Evolutionary conservation across 1,284 basidiomycete genomes (phyloP).

Genomic region (Mrakiaceae sp.): DNA sequence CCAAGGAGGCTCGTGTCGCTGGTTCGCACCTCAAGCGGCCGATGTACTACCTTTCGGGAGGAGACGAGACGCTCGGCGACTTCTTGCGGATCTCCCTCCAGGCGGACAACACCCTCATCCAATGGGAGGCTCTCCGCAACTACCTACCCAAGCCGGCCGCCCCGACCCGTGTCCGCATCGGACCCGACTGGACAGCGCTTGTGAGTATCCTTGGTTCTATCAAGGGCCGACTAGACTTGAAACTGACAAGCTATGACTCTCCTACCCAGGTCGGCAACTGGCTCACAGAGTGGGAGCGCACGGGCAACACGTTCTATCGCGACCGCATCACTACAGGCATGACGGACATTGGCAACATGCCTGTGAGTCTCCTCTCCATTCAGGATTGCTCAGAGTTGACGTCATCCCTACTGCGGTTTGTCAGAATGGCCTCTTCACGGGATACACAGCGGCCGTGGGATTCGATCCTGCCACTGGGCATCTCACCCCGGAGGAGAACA

Average conservation of each 20-base stretch:
- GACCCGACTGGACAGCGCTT: conserved; percentile 39
- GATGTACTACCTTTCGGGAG: conserved; percentile 36
- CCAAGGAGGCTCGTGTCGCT: conserved; percentile 38
- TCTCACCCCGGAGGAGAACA: conserved; percentile 34
- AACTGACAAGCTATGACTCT: background rate
- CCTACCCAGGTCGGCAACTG: conserved; percentile 28
- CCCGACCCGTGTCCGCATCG: conserved; percentile 37
- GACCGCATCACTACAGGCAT: conserved; percentile 37
- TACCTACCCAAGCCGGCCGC: conserved; percentile 34
- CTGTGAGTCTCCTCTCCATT: no score
- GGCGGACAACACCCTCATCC: conserved; percentile 37
- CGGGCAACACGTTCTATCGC: conserved; percentile 36
- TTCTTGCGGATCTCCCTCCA: conserved; percentile 37
- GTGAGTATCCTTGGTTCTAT: conserved; percentile 8
- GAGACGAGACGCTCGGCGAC: conserved; percentile 39
- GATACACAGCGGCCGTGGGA: conserved; percentile 33
- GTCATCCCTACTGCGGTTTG: background rate
- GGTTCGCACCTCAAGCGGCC: conserved; percentile 36
- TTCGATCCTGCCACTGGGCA: conserved; percentile 39
- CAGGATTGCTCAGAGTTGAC: background rate
- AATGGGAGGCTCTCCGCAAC: conserved; percentile 39
- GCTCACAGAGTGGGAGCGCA: conserved; percentile 41
- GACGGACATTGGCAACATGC: conserved; percentile 32
- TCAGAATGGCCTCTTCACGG: conserved; percentile 29
- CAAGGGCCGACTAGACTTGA: no score